These are phyloP conservation scores for Salix exigua DNA, from an alignment of 345 rosid species.

Conservation along the genomic window DNA sequence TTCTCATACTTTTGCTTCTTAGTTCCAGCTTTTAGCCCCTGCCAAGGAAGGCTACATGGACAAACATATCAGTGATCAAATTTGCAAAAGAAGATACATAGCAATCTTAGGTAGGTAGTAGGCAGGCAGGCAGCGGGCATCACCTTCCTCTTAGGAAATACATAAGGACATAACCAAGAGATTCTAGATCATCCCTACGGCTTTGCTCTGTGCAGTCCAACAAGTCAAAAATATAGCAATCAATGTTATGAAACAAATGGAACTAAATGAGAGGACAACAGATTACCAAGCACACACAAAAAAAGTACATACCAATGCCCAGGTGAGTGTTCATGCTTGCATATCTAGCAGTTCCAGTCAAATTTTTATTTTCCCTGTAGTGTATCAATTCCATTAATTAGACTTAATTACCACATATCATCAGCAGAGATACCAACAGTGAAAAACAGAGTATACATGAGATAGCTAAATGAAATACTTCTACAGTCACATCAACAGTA, in stretches of 20 bases:
- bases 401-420: background rate
- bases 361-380: slow-evolving; percentile 84
- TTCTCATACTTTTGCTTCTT: slow-evolving; percentile 92
- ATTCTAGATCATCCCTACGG: slow-evolving; percentile 94
- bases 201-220: slow-evolving; percentile 62
- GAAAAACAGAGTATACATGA: background rate
- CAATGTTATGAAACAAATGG: background rate
- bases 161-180: slow-evolving; percentile 94
- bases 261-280: background rate
- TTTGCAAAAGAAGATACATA: background rate
- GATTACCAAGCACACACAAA: slow-evolving; percentile 1
- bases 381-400: background rate
- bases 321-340: slow-evolving; percentile 98
- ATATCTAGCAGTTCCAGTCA: slow-evolving; percentile 93
- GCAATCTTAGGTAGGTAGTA: background rate
- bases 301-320: slow-evolving; percentile 60
- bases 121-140: slow-evolving; percentile 16
- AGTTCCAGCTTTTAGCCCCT: slow-evolving; percentile 87
- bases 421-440: background rate
- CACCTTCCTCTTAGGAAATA: slow-evolving; percentile 91
- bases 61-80: slow-evolving; percentile 12
- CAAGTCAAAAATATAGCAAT: background rate
- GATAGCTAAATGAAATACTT: background rate
- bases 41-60: slow-evolving; percentile 86
- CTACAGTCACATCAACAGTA: background rate